Conservation (phyloP, 2,329 filamentous ascomycete species). For the Aspergillus sp. region DNA sequence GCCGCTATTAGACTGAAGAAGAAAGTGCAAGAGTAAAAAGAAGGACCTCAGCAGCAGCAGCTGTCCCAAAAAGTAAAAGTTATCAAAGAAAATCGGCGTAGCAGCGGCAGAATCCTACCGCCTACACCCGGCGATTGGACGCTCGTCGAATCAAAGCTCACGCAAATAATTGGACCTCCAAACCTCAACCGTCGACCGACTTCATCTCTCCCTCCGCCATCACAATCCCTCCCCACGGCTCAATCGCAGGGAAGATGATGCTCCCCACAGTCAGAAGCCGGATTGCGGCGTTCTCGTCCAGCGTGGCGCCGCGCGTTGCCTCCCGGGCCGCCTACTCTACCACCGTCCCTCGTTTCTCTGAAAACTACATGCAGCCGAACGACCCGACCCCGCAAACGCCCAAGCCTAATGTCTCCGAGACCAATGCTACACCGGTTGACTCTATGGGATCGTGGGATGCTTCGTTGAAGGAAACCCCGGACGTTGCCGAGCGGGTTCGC, state of each 20-base stretch:
- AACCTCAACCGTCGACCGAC: slow-evolving; percentile 32
- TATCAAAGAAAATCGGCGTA: slow-evolving; percentile 12
- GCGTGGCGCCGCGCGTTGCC: slow-evolving; percentile 30
- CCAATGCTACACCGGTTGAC: slow-evolving; percentile 58
- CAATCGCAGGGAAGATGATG: slow-evolving; percentile 21
- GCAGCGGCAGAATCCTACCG: slow-evolving; percentile 21
- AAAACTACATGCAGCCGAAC: slow-evolving; percentile 52
- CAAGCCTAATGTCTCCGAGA: slow-evolving; percentile 58
- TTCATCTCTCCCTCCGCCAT: slow-evolving; percentile 20
- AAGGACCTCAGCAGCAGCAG: background rate
- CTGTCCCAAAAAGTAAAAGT: background rate
- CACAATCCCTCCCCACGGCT: slow-evolving; percentile 14
- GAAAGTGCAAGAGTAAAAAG: background rate
- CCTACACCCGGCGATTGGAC: slow-evolving; percentile 25
- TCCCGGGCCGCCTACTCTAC: slow-evolving; percentile 45
- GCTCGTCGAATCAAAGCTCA: slow-evolving; percentile 20
- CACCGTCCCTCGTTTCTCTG: slow-evolving; percentile 39
- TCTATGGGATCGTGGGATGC: slow-evolving; percentile 51
- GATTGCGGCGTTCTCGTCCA: slow-evolving; percentile 48
- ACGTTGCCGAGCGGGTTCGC: slow-evolving; percentile 56
- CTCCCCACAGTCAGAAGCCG: slow-evolving; percentile 44
- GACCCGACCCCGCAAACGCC: slow-evolving; percentile 53
- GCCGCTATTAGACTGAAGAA: background rate
- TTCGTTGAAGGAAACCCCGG: slow-evolving; percentile 56
- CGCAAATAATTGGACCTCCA: slow-evolving; percentile 17